Conservation (phyloP, 805 yeast genomes). For the Suhomyces faveliae region DNA sequence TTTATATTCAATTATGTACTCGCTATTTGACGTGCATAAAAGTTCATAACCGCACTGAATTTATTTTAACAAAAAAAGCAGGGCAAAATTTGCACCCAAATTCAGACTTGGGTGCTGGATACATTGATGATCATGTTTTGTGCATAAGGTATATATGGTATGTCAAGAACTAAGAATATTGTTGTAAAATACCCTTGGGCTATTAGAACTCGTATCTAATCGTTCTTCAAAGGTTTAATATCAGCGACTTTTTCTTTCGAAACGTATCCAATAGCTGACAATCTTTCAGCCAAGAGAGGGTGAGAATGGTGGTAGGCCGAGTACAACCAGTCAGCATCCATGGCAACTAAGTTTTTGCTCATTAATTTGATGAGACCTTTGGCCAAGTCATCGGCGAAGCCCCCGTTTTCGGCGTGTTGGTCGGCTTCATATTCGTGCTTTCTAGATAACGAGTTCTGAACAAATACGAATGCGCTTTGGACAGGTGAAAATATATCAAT, state of each 20-base stretch:
- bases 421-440: constrained; percentile 94
- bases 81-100: too few species aligned
- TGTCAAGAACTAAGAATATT: too few species aligned
- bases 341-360: constrained; percentile 77
- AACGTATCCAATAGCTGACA: constrained; percentile 63
- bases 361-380: constrained; percentile 72
- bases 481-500: constrained; percentile 76
- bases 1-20: too few species aligned
- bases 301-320: constrained; percentile 88
- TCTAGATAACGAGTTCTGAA: constrained; percentile 71
- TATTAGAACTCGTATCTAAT: too few species aligned
- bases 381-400: constrained; percentile 66
- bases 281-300: constrained; percentile 88
- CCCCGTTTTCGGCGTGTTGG: constrained; percentile 72
- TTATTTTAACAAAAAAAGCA: too few species aligned
- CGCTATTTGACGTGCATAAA: too few species aligned
- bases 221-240: constrained; percentile 7
- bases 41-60: too few species aligned
- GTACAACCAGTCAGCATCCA: constrained; percentile 87
- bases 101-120: too few species aligned
- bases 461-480: constrained; percentile 65
- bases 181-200: too few species aligned
- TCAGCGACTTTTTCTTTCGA: constrained; percentile 36
- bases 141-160: too few species aligned
- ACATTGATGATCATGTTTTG: too few species aligned